Conservation (phyloP, 108 stramenopile species). For the Mayamaea pseudoterrestris region DNA sequence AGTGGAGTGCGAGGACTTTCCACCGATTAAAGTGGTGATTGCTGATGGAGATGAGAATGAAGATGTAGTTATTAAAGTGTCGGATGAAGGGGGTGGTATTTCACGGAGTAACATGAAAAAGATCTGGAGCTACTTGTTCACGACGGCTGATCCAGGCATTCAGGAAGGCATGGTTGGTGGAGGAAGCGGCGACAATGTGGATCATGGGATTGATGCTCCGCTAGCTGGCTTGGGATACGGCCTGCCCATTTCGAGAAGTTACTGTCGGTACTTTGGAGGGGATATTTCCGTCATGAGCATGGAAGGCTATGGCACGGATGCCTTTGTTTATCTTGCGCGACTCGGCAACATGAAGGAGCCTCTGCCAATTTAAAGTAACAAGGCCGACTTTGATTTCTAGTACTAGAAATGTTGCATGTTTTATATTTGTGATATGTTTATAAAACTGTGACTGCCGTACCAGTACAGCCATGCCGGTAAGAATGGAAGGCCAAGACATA, state of each 20-base stretch:
- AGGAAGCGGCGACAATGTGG: constrained; percentile 11
- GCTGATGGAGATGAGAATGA: constrained; percentile 78
- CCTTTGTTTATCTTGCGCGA: constrained; percentile 87
- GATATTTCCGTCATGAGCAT: constrained; percentile 85
- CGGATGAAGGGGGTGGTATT: constrained; percentile 90
- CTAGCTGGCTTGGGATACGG: constrained; percentile 82
- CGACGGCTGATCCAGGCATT: constrained; percentile 38
- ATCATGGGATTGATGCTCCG: constrained; percentile 37
- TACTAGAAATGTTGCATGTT: too few species aligned
- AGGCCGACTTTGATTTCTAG: too few species aligned
- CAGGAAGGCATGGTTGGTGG: constrained; percentile 15
- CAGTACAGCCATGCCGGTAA: too few species aligned
- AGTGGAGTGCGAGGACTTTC: constrained; percentile 72
- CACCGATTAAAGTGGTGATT: constrained; percentile 82
- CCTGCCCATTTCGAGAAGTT: constrained; percentile 77
- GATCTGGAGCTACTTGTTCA: constrained; percentile 68
- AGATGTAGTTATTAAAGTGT: constrained; percentile 62
- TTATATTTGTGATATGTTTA: too few species aligned
- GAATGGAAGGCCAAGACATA: too few species aligned
- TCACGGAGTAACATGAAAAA: constrained; percentile 57
- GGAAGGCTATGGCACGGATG: constrained; percentile 99
- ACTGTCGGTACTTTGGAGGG: constrained; percentile 85
- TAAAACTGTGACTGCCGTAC: too few species aligned
- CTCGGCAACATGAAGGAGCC: constrained; percentile 80
- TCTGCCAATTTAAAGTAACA: constrained; percentile 73